Evolutionary conservation across 1,139 yeast genomes (phyloP), one percentile per base, ranked within the genome.

Genomic region (Yamadazyma triangularis): DNA sequence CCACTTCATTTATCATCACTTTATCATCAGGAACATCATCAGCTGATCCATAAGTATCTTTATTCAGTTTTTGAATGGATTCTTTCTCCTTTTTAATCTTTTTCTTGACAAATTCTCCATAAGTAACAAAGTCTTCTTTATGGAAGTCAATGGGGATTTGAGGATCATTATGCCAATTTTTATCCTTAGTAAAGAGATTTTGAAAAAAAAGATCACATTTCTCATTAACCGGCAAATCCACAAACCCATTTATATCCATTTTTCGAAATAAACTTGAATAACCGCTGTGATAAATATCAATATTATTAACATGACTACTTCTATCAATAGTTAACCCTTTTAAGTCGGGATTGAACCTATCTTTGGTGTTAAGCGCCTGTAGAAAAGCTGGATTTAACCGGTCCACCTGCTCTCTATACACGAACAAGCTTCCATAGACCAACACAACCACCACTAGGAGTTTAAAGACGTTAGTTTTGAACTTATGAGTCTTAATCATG

Each of bases 121-220:
- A 44, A 4, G 38, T 16, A 18, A 40, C 37, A 27, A 32, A 48
- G 23, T 39, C 39, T 9, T 38, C 36, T 27, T 39, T 39, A 15
- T 41, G 27, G 25, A 30, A 50, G 4, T 37, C 35, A 19, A 49
- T 40, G 8, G 37, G 35, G 24, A 39, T 33, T 2, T 27, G 12
- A 0, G 55, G 56, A 25, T 48, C 42, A n/a, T 38, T 23, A 2
- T 14, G n/a, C 50, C 49, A 46, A 9, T 35, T 15, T 4, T 29
- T 25, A 18, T 42, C 36, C 2, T 15, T 12, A 2, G 31, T 13
- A 22, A 33, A 33, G 10, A 36, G 15, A 24, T 42, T 43, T 18
- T 38, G 28, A 27, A 42, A 43, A 29, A 26, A 43, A 9, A 30
- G 25, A 21, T 41, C 46, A 39, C 47, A 43, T 27, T 39, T 41